Evolutionary conservation across 148 eudicot genomes (phyloP), one percentile per base, ranked within the genome.

Genomic region (Camellia granthamiana): DNA sequence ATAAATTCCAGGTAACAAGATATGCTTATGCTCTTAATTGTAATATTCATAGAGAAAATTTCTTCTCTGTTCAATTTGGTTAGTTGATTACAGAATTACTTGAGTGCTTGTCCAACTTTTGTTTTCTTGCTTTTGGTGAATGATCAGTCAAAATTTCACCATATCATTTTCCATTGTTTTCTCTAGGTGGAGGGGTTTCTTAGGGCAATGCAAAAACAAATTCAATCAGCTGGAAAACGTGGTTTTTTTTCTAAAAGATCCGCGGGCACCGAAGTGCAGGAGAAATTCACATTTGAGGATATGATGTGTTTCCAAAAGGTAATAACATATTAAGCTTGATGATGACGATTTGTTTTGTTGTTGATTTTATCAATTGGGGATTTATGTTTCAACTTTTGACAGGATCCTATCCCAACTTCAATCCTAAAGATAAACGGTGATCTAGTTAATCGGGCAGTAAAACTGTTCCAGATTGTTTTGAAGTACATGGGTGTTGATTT

Each of bases 261-360:
- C 3, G 81, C 85, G 61, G 97, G 98, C 46, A 81, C 91, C 18
- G 98, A 91, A 60, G 77, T 72, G 77, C 88, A 90, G 65, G 94
- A 94, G 67, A 96, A 94, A 74, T 92, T 92, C 85, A 91, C 95
- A 74, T 90, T 96, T 83, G 99, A 96, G 90, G 97, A 97, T 74
- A 97, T 97, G 99, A 88, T 97, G 74, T 94, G 95, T 81, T 97
- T 90, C 84, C 99, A 97, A 75, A 97, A 88, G 97, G 98, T 97
- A 86, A 82, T 52, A 8, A 18, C 55, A 74, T 55, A 64, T 47
- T 59, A 21, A 65, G 43, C 64, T 82, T 15, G 52, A 74, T 15
- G 52, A 74, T n/a, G 38, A 67, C 41, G 51, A 16, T 69, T 72
- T 74, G 18, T 56, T 75, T 41, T 66, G 55, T 59, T 65, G 69